Base-by-base conservation (phyloP, 2,329 filamentous ascomycete genomes). In the Huntiella decipiens region DNA sequence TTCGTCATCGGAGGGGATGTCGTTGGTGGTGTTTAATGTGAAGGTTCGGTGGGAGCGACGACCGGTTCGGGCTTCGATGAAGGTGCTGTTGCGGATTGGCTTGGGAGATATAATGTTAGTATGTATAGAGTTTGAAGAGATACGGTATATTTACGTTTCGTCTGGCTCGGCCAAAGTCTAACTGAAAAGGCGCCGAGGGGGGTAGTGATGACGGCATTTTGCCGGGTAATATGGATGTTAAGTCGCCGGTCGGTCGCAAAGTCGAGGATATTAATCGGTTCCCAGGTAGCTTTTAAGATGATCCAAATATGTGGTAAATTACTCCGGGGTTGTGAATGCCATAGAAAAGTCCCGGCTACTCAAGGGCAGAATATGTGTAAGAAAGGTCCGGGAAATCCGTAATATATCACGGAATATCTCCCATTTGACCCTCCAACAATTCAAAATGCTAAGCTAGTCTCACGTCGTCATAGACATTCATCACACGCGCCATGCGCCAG, bases 31-130 rank as follows among this genome's bases (percentile, higher is more conserved):
- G 47, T 69, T 62, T 22, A 94, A 67, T 16, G 80, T 88, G 54
- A 94, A 85, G 51, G 79, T 73, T 51, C 82, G 81, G 56, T 77
- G 80, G 40, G 85, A 73, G 52, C 86, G 82, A 61, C 93, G 82
- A 55, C 88, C 87, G 2, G 86, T 95, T 49, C 72, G 69, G 5
- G 88, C 86, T 46, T 93, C 72, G 54, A 96, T 81, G 60, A 92
- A 86, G 38, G 84, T 91, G 53, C 83, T 83, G 58, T 88, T 82
- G 53, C 81, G 79, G 51, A 92, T 69, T 70, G 86, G 77, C 74
- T 79, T 57, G 13, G 28, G n/a, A 13, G 16, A 35, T 0, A 12
- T 17, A 28, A 17, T 36, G 43, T 43, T 45, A 42, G 43, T n/a
- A n/a, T 16, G 5, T 33, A 11, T 28, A 38, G 19, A 35, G 17